Evolutionary conservation across 2,329 filamentous ascomycete species (phyloP).

Genomic region (Colletotrichum simmondsii): DNA sequence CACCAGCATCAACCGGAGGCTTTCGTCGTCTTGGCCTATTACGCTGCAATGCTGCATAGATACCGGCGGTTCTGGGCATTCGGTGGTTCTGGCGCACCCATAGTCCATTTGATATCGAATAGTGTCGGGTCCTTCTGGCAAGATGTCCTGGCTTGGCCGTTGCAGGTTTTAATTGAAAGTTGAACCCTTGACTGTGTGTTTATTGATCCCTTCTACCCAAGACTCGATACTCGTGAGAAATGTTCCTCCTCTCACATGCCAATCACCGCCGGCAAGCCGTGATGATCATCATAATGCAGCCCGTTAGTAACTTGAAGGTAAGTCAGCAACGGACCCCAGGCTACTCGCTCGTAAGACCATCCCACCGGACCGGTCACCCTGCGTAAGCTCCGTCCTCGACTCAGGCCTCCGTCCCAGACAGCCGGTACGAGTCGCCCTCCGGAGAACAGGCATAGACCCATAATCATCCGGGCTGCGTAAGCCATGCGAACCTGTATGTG

Average conservation of each 20-base stretch:
- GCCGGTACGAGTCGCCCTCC: background rate
- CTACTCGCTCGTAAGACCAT: background rate
- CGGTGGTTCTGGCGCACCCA: slow-evolving; percentile 42
- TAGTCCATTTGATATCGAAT: slow-evolving; percentile 45
- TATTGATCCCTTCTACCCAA: too few relatives aligned
- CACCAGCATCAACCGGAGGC: slow-evolving; percentile 50
- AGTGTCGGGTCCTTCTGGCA: slow-evolving; percentile 47
- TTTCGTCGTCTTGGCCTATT: slow-evolving; percentile 51
- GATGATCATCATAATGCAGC: too few relatives aligned
- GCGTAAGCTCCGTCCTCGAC: background rate
- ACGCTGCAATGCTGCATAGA: slow-evolving; percentile 53
- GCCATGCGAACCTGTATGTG: too few relatives aligned
- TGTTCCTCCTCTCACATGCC: too few relatives aligned
- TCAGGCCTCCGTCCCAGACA: background rate
- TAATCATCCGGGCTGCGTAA: too few relatives aligned
- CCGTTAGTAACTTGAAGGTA: too few relatives aligned
- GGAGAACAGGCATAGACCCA: background rate
- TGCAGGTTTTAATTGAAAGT: slow-evolving; percentile 39
- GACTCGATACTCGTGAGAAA: too few relatives aligned
- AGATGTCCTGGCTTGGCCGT: slow-evolving; percentile 46
- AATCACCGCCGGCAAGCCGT: too few relatives aligned
- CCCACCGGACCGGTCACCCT: background rate
- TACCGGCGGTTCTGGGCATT: slow-evolving; percentile 47
- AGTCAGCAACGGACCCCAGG: background rate
- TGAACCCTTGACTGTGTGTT: background rate